Conservation (phyloP, 1,139 yeast species). For the Blastobotrys proliferans region DNA sequence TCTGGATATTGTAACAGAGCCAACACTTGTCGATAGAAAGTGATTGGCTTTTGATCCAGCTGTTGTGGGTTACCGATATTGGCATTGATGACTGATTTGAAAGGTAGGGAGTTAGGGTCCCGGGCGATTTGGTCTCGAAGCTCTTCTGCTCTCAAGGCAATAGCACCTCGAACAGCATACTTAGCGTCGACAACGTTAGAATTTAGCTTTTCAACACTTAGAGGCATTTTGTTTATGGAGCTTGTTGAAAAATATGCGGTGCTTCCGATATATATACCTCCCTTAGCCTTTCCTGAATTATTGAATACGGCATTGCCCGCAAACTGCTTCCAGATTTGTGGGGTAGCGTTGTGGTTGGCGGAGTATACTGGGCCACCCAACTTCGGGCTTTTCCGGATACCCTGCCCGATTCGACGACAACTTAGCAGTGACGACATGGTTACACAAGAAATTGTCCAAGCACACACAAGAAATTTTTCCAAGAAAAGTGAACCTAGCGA, state of each 20-base stretch:
- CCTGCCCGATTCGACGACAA: neutral
- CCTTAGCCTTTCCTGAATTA: too few species aligned
- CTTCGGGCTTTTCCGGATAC: neutral
- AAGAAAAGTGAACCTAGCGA: too few species aligned
- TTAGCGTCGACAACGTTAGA: constrained; percentile 75
- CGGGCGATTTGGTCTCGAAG: constrained; percentile 51
- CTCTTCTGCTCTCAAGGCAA: constrained; percentile 92
- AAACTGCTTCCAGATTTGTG: too few species aligned
- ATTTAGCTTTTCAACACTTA: constrained; percentile 54
- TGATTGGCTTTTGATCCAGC: constrained; percentile 85
- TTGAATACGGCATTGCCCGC: too few species aligned
- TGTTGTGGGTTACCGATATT: constrained; percentile 98
- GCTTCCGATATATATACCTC: too few species aligned
- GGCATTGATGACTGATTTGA: constrained; percentile 72
- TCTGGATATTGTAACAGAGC: constrained; percentile 83
- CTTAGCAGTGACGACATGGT: neutral
- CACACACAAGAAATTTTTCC: too few species aligned
- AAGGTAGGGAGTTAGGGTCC: constrained; percentile 66
- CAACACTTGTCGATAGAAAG: constrained; percentile 91
- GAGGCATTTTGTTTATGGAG: constrained; percentile 19
- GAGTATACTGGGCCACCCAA: too few species aligned
- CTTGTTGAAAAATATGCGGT: constrained; percentile 3
- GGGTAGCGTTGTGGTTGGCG: too few species aligned
- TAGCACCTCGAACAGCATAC: constrained; percentile 91
- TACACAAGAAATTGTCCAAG: too few species aligned